Base-by-base conservation (phyloP, 2,329 filamentous ascomycete genomes). In the Colletotrichum plurivorum region DNA sequence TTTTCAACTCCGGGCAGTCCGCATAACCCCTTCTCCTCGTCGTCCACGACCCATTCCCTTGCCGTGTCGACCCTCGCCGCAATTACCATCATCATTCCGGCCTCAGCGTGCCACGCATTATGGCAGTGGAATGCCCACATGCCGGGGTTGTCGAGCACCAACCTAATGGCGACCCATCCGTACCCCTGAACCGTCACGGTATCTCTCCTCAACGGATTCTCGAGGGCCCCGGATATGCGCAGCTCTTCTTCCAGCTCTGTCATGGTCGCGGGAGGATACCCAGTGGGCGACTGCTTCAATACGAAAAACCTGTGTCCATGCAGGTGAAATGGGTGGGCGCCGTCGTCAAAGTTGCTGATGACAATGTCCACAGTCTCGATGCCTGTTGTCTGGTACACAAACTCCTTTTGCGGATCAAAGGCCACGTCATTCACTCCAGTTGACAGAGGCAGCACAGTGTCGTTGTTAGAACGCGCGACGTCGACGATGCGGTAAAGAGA, bases 1-100 rank as follows among this genome's bases (percentile, higher is more conserved):
- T 66, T 74, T 5, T 62, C 58, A 4, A 81, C 77, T 3, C 79
- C 80, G 2, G 74, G 51, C 1, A 73, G 63, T 4, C 1, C 39
- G 51, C 80, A 82, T 71, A 82, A 73, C 1, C 67, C 71, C 9
- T 66, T 72, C 36, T 76, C 73, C 5, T 72, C 64, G 1, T 73
- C 63, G 1, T 67, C 64, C 3, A 78, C 55, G 2, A 60, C 52
- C 79, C 78, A 79, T 2, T 22, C 43, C 4, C 45, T 45, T 0
- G 70, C 65, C 5, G 80, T 74, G 5, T 73, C 73, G 1, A 80
- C 78, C 12, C 74, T 72, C 1, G 78, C 80, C 12, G 82, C 73
- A 62, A 91, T 84, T 75, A 89, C 87, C 89, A 91, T 90, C 39
- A 85, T 67, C 80, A 90, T 82, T 1, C 88, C 88, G 1, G 87